Conservation (phyloP, 345 rosid genomes). For the Anastatica hierochuntica region DNA sequence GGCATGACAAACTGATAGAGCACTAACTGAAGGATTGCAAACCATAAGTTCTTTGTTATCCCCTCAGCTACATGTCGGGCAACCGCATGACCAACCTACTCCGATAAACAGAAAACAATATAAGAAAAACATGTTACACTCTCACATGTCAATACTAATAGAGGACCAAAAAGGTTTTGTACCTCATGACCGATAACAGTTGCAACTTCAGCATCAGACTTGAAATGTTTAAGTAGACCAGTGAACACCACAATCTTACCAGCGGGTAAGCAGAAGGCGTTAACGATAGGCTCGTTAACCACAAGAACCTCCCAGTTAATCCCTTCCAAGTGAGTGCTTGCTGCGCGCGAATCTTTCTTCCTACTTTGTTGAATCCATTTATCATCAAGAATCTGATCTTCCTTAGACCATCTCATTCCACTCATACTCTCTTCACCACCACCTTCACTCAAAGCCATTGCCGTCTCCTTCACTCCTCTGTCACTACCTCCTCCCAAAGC, state of each 20-base stretch:
- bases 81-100: conserved; percentile 86
- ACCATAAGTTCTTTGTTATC: conserved; percentile 70
- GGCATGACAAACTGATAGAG: conserved; percentile 73
- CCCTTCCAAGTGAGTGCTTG: conserved; percentile 65
- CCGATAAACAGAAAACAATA: conserved; percentile 12
- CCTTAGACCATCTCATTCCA: conserved; percentile 40
- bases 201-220: conserved; percentile 76
- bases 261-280: conserved; percentile 85
- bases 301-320: conserved; percentile 88
- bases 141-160: no score
- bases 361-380: conserved; percentile 68
- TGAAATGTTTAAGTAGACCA: conserved; percentile 70
- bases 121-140: no score
- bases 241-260: conserved; percentile 88
- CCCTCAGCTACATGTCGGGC: conserved; percentile 75
- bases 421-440: conserved; percentile 13
- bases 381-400: conserved; percentile 86
- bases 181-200: conserved; percentile 93
- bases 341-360: conserved; percentile 42
- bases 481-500: conserved; percentile 14
- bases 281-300: conserved; percentile 60
- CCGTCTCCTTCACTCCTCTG: conserved; percentile 31
- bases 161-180: not conserved
- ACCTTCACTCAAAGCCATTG: conserved; percentile 34
- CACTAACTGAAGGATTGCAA: conserved; percentile 55